Percentiles rank a stretch among this genome's conserved stretches.
Conservation (phyloP, 441 rosid genomes). For the Rhodomyrtus psidioides region DNA sequence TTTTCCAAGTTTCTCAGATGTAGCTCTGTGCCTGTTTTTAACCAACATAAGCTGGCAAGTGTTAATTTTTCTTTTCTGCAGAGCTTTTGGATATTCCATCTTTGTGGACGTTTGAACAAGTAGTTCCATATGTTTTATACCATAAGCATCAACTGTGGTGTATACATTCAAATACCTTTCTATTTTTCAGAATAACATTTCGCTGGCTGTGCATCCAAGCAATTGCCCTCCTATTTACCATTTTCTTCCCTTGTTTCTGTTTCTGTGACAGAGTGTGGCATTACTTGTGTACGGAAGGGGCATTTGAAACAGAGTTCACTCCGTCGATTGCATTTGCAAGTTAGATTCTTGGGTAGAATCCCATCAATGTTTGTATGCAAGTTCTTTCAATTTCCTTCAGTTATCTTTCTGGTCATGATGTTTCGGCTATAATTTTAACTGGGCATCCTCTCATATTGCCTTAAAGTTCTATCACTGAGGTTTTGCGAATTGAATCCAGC, state of each 20-base stretch:
- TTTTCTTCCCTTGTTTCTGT: not conserved
- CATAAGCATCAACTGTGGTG: not conserved
- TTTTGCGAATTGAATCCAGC: not conserved
- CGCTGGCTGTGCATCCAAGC: too few relatives aligned
- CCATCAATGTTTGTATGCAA: not conserved
- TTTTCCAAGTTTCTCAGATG: too few relatives aligned
- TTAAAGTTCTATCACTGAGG: too few relatives aligned
- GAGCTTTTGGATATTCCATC: not conserved
- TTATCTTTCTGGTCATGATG: not conserved
- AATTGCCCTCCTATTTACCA: not conserved
- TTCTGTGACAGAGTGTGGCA: not conserved
- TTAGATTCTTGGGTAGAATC: not conserved
- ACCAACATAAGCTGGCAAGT: too few relatives aligned
- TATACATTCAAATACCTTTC: not conserved
- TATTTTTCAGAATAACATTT: too few relatives aligned
- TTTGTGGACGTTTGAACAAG: too few relatives aligned
- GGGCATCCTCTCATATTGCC: not conserved
- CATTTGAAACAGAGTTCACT: too few relatives aligned
- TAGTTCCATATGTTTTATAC: too few relatives aligned
- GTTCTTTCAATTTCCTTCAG: fast-evolving
- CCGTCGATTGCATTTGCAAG: too few relatives aligned
- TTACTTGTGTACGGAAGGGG: too few relatives aligned
- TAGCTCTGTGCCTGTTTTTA: too few relatives aligned
- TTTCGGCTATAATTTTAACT: not conserved
- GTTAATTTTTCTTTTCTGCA: too few relatives aligned